A percentile compares a stretch with the other conserved stretches of the same genome.
phyloP scores from a whole-genome alignment of 2,329 filamentous ascomycete genomes.

The Fusarium nurragi region DNA sequence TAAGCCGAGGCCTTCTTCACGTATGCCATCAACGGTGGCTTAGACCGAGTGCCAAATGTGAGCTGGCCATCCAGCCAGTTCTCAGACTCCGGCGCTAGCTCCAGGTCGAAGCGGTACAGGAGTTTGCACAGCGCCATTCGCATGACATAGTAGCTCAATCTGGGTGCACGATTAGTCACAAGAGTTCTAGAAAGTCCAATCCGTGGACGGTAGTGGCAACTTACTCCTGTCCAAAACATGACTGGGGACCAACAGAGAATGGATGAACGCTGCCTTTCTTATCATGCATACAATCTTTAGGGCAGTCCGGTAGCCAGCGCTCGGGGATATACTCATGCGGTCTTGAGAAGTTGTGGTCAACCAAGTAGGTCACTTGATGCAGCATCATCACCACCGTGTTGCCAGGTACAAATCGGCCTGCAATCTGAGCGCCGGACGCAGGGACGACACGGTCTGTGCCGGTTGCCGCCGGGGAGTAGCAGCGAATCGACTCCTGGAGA shows the following conservation, averaged over 20 bases:
- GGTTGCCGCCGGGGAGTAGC: neutral
- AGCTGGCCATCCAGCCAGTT: neutral
- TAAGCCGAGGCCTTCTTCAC: neutral
- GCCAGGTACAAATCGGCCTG: neutral
- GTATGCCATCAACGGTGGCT: neutral
- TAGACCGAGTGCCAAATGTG: neutral
- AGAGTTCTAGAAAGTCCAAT: too few relatives aligned
- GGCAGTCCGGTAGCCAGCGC: neutral
- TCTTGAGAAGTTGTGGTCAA: neutral
- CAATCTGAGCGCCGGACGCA: neutral
- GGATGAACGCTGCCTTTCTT: neutral
- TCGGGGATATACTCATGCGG: neutral
- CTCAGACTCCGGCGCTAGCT: neutral
- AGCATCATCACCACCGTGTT: neutral
- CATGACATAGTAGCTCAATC: neutral
- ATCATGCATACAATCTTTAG: neutral
- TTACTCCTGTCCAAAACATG: constrained; percentile 5
- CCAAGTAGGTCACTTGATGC: neutral
- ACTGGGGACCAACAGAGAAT: neutral
- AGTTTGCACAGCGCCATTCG: neutral
- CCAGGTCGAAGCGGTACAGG: neutral
- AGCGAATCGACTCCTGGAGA: neutral
- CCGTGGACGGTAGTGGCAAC: neutral
- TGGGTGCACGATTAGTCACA: accelerated
- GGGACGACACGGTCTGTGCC: neutral